Conservation (phyloP, 805 yeast species). For the Candida schatavii region DNA sequence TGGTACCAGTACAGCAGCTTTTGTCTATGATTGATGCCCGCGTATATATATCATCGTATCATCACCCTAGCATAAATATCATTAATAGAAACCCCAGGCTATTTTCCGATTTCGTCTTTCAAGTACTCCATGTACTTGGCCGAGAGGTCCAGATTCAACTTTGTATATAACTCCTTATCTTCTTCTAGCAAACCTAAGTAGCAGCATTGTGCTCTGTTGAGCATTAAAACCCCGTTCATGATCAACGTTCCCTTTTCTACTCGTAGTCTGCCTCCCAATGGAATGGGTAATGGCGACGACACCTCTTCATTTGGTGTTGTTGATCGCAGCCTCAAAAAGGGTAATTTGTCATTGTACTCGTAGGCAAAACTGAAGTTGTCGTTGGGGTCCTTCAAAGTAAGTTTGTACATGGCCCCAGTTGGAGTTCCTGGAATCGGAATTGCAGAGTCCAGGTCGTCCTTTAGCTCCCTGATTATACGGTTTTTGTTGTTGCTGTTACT, state of each 20-base stretch:
- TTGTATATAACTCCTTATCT: slow-evolving; percentile 20
- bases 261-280: slow-evolving; percentile 58
- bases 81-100: background rate
- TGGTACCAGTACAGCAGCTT: too few relatives aligned
- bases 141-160: slow-evolving; percentile 33
- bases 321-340: slow-evolving; percentile 37
- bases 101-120: slow-evolving; percentile 22
- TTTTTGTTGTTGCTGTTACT: too few relatives aligned
- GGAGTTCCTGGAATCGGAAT: slow-evolving; percentile 1
- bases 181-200: slow-evolving; percentile 29
- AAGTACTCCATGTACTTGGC: slow-evolving; percentile 38
- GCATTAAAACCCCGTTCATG: slow-evolving; percentile 44
- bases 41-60: too few relatives aligned
- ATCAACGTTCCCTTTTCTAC: slow-evolving; percentile 48
- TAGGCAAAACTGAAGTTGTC: slow-evolving; percentile 56
- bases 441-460: slow-evolving; percentile 35
- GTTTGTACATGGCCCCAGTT: slow-evolving; percentile 40
- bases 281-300: slow-evolving; percentile 36
- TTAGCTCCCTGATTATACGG: slow-evolving; percentile 47
- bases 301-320: slow-evolving; percentile 4
- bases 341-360: slow-evolving; percentile 49
- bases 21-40: too few relatives aligned
- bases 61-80: background rate
- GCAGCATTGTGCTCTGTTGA: slow-evolving; percentile 28
- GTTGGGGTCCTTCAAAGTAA: slow-evolving; percentile 53